Conservation (phyloP, 1,284 basidiomycete genomes). For the Ceratobasidium sp. region DNA sequence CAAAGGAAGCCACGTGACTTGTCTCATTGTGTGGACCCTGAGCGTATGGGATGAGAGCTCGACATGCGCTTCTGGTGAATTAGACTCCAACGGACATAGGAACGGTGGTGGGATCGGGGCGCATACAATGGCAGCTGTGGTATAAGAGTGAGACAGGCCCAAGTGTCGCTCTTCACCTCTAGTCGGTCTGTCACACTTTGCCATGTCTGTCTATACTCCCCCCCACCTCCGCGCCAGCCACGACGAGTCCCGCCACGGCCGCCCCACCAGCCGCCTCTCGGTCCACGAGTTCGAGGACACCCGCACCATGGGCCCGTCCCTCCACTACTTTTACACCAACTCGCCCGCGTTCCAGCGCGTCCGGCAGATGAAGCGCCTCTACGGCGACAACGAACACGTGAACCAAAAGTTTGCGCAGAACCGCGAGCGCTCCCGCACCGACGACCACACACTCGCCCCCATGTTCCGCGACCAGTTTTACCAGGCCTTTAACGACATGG, state of each 20-base stretch:
- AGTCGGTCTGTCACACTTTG: not conserved
- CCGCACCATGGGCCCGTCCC: conserved; percentile 23
- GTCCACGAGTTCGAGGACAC: conserved; percentile 31
- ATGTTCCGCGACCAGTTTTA: conserved; percentile 35
- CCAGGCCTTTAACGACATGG: conserved; percentile 25
- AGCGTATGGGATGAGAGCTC: conserved; percentile 18
- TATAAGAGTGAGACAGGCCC: not conserved
- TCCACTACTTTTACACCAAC: conserved; percentile 35
- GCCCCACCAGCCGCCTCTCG: not conserved
- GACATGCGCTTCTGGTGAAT: conserved; percentile 26
- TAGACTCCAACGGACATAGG: conserved; percentile 33
- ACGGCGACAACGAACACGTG: conserved; percentile 29
- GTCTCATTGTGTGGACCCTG: conserved; percentile 22
- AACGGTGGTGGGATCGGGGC: not conserved
- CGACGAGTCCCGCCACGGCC: conserved; percentile 1
- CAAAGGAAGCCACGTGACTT: conserved; percentile 33
- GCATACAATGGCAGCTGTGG: not conserved
- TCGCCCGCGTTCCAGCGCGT: conserved; percentile 19
- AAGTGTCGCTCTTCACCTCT: not conserved
- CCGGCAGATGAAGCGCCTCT: conserved; percentile 34
- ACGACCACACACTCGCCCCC: conserved; percentile 25
- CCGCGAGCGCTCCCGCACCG: conserved; percentile 26
- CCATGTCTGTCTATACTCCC: conserved; percentile 27
- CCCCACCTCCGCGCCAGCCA: conserved; percentile 25
- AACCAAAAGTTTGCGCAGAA: conserved; percentile 35